Conservation (phyloP, 2,329 filamentous ascomycete species). For the Hysterium pulicare region DNA sequence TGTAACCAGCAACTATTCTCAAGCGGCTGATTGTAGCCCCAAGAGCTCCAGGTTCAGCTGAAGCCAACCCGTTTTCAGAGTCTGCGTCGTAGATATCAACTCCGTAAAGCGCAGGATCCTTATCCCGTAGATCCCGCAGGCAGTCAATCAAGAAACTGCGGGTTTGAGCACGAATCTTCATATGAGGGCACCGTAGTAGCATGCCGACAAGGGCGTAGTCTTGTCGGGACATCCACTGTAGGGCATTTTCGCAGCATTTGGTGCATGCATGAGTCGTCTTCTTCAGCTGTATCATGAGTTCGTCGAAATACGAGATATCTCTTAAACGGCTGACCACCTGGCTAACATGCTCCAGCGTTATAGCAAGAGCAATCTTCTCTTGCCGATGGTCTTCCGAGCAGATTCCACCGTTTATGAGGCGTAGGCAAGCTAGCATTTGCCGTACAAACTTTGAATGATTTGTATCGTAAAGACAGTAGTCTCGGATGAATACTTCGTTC, state of each 20-base stretch:
- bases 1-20: slow-evolving; percentile 19
- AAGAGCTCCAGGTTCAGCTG: slow-evolving; percentile 16
- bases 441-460: slow-evolving; percentile 66
- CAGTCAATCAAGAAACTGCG: slow-evolving; percentile 29
- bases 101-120: slow-evolving; percentile 27
- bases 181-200: slow-evolving; percentile 39
- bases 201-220: slow-evolving; percentile 61
- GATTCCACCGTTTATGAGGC: slow-evolving; percentile 45
- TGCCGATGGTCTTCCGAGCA: slow-evolving; percentile 49
- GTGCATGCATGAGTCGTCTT: slow-evolving; percentile 50
- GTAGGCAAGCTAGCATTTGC: slow-evolving; percentile 58
- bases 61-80: slow-evolving; percentile 17
- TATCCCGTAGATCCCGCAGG: slow-evolving; percentile 29
- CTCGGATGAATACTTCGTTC: slow-evolving; percentile 70
- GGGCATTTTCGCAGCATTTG: slow-evolving; percentile 56
- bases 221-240: slow-evolving; percentile 59
- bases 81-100: slow-evolving; percentile 24
- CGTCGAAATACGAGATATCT: slow-evolving; percentile 61
- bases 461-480: slow-evolving; percentile 76
- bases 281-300: slow-evolving; percentile 52
- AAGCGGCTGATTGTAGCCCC: slow-evolving; percentile 17
- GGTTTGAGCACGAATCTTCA: slow-evolving; percentile 26
- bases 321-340: slow-evolving; percentile 71
- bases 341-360: slow-evolving; percentile 65
- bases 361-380: slow-evolving; percentile 52